Percentiles rank a stretch among this genome's conserved stretches.
Conservation (phyloP, 83 land plant genomes). For the Isoetes engelmannii region DNA sequence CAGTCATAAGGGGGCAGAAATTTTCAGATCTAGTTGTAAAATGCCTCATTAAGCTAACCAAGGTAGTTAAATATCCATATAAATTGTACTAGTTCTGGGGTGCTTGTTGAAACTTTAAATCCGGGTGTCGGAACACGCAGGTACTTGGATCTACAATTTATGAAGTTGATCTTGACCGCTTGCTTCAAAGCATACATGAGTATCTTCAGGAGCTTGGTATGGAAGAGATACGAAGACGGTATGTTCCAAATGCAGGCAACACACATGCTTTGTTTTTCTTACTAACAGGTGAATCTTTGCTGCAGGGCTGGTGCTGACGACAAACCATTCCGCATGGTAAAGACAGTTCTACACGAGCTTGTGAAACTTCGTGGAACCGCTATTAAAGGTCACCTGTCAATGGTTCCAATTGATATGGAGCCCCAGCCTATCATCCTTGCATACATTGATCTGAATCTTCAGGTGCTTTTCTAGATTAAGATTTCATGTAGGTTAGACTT, state of each 20-base stretch:
- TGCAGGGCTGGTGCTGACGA: slow-evolving; percentile 98
- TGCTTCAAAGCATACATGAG: slow-evolving; percentile 93
- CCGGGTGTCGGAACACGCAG: slow-evolving; percentile 29
- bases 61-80: slow-evolving; percentile 27
- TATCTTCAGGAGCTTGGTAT: slow-evolving; percentile 94
- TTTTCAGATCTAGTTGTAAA: slow-evolving; percentile 96
- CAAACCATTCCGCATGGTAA: slow-evolving; percentile 97
- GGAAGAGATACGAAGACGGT: slow-evolving; percentile 98
- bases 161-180: slow-evolving; percentile 92
- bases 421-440: slow-evolving; percentile 99
- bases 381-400: slow-evolving; percentile 94
- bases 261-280: too few relatives aligned
- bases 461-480: slow-evolving; percentile 43
- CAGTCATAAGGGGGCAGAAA: slow-evolving; percentile 61
- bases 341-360: slow-evolving; percentile 97
- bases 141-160: slow-evolving; percentile 81
- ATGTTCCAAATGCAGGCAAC: neutral
- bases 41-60: slow-evolving; percentile 93
- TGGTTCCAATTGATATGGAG: slow-evolving; percentile 97
- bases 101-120: neutral
- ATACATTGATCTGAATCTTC: slow-evolving; percentile 96
- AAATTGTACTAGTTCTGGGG: neutral
- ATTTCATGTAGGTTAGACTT: neutral
- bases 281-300: neutral
- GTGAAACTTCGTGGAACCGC: slow-evolving; percentile 97